phyloP scores from a whole-genome alignment of 2,329 filamentous ascomycete species.

The Pestalotiopsis sp. region DNA sequence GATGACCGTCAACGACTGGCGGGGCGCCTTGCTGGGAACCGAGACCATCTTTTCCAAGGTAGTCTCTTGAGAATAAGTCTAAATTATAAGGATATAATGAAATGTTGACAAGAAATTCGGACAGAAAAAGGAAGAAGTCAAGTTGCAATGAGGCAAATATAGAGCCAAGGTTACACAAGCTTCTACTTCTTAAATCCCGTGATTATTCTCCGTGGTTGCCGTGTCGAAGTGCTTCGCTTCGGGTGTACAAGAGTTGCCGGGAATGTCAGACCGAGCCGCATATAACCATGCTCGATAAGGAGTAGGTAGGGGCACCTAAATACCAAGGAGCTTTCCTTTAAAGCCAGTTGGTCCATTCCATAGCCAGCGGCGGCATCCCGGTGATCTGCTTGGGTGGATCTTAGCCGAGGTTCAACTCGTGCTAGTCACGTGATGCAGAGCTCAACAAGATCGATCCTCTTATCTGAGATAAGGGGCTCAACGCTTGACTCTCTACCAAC shows the following conservation, averaged over 20 bases:
- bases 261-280: neutral
- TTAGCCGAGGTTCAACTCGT: neutral
- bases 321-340: neutral
- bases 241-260: constrained; percentile 10
- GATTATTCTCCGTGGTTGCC: neutral
- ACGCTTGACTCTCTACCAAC: neutral
- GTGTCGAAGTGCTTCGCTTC: neutral
- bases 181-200: neutral
- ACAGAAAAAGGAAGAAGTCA: neutral
- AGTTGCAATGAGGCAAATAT: neutral
- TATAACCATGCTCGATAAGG: neutral
- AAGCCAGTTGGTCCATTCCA: neutral
- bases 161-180: neutral
- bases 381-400: neutral
- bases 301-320: neutral
- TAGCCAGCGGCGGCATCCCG: neutral
- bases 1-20: constrained; percentile 42
- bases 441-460: neutral
- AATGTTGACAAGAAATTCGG: neutral
- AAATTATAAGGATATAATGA: neutral
- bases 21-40: constrained; percentile 27
- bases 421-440: neutral
- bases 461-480: neutral
- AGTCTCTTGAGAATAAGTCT: neutral
- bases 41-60: constrained; percentile 24